phyloP scores from a whole-genome alignment of 805 yeast genomes.

The Zygotorulaspora sp. region DNA sequence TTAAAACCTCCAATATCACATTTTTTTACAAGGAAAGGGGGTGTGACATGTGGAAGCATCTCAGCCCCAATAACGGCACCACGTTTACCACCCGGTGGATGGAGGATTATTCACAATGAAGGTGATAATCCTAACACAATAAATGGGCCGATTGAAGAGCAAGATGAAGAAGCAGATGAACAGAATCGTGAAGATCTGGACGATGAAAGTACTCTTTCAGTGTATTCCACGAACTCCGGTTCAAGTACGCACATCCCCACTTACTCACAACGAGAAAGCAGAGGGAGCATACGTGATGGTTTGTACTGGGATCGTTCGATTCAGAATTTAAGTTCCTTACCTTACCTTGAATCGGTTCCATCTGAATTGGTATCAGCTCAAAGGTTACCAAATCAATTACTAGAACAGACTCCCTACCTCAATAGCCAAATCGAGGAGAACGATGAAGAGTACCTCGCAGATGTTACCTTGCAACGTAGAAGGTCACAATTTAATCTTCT shows the following conservation, averaged over 20 bases:
- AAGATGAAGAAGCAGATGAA: constrained; percentile 9
- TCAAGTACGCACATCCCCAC: constrained; percentile 3
- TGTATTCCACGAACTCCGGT: neutral
- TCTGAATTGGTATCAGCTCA: constrained; percentile 5
- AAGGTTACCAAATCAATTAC: neutral
- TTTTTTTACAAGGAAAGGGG: constrained; percentile 32
- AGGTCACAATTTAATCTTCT: constrained; percentile 31
- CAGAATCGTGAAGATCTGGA: constrained; percentile 6
- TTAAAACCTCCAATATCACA: constrained; percentile 34
- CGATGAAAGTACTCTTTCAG: neutral
- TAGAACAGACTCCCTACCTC: constrained; percentile 4
- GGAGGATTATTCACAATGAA: constrained; percentile 32
- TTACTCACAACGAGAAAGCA: constrained; percentile 2
- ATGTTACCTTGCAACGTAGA: constrained; percentile 32
- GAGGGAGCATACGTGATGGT: constrained; percentile 19
- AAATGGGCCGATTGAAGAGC: constrained; percentile 7
- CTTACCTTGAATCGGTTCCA: constrained; percentile 6
- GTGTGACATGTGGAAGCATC: constrained; percentile 23
- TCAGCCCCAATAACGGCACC: constrained; percentile 27
- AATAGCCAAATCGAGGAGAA: constrained; percentile 21
- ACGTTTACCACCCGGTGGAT: constrained; percentile 34
- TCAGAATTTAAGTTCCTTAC: constrained; percentile 17
- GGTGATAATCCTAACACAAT: constrained; percentile 9
- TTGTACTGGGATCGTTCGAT: constrained; percentile 36
- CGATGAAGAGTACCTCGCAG: constrained; percentile 32